These are phyloP conservation scores for Mycena galericulata DNA, from an alignment of 768 basidiomycete species.

Conservation along the genomic window DNA sequence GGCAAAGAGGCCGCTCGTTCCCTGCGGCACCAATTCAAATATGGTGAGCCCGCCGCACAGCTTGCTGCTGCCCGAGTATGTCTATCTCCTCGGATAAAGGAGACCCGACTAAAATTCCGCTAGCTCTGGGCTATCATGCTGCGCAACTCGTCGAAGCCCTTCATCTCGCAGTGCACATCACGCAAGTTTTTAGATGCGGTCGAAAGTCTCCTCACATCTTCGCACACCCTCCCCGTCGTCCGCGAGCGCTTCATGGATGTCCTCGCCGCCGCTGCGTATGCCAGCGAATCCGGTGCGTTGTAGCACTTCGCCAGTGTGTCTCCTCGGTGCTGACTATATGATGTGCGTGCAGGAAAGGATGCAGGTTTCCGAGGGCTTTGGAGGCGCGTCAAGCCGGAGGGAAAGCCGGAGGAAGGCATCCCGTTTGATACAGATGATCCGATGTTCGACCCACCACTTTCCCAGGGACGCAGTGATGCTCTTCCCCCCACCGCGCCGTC, in stretches of 20 bases:
- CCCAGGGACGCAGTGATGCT: no score
- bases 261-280: slow-evolving; percentile 83
- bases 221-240: slow-evolving; percentile 82
- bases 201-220: slow-evolving; percentile 75
- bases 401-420: slow-evolving; percentile 87
- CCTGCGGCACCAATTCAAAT: slow-evolving; percentile 89
- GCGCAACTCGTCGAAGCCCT: slow-evolving; percentile 79
- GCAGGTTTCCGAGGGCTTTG: slow-evolving; percentile 80
- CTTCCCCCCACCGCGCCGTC: slow-evolving; percentile 42
- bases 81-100: no score
- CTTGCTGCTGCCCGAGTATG: slow-evolving; percentile 81
- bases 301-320: slow-evolving; percentile 3
- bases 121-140: slow-evolving; percentile 96
- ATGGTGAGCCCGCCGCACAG: slow-evolving; percentile 78
- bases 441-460: slow-evolving; percentile 74
- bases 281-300: slow-evolving; percentile 62
- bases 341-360: slow-evolving; percentile 44
- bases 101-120: background rate
- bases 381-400: slow-evolving; percentile 81
- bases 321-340: background rate
- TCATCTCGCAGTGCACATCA: slow-evolving; percentile 75
- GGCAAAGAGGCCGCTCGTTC: slow-evolving; percentile 90
- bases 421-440: slow-evolving; percentile 84
- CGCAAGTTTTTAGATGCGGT: slow-evolving; percentile 87
- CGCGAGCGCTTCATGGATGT: slow-evolving; percentile 85